phyloP scores from a whole-genome alignment of 2,329 filamentous ascomycete species.

The Nigrograna mackinnonii region DNA sequence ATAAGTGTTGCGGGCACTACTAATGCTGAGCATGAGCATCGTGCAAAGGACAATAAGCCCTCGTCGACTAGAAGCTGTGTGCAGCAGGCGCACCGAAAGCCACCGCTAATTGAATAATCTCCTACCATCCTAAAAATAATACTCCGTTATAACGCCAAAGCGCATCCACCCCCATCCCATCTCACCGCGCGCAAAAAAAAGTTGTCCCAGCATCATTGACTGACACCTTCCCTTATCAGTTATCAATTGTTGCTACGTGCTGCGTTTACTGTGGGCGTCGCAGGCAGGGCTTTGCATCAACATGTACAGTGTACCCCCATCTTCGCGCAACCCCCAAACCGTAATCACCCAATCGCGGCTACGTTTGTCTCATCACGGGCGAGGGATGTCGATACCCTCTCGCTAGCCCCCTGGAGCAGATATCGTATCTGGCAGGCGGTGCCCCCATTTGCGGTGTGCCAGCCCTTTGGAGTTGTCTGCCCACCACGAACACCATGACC shows the following conservation, averaged over 20 bases:
- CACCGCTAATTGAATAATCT: too few species aligned
- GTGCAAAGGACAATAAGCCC: too few species aligned
- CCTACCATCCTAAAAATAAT: too few species aligned
- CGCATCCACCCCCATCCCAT: constrained; percentile 3
- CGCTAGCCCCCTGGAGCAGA: neutral
- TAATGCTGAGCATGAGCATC: too few species aligned
- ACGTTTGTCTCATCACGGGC: constrained; percentile 3
- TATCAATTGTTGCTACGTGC: constrained; percentile 5
- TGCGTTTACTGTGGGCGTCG: constrained; percentile 1
- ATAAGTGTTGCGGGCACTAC: too few species aligned
- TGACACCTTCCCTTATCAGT: constrained; percentile 11
- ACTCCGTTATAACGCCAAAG: too few species aligned
- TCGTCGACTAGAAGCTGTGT: too few species aligned
- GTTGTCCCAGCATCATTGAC: constrained; percentile 5
- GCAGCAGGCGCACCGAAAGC: too few species aligned
- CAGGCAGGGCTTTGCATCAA: neutral
- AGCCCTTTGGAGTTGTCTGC: neutral
- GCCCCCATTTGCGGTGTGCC: neutral
- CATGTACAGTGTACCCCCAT: constrained; percentile 8
- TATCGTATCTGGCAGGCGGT: constrained; percentile 4
- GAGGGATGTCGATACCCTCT: neutral
- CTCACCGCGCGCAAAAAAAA: neutral
- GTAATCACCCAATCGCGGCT: constrained; percentile 4
- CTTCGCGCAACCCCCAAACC: constrained; percentile 1
- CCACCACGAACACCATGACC: too few species aligned